A percentile compares a stretch with the other conserved stretches of the same genome.
Conservation (phyloP, 1,284 basidiomycete species). For the Ustilago bromivora region DNA sequence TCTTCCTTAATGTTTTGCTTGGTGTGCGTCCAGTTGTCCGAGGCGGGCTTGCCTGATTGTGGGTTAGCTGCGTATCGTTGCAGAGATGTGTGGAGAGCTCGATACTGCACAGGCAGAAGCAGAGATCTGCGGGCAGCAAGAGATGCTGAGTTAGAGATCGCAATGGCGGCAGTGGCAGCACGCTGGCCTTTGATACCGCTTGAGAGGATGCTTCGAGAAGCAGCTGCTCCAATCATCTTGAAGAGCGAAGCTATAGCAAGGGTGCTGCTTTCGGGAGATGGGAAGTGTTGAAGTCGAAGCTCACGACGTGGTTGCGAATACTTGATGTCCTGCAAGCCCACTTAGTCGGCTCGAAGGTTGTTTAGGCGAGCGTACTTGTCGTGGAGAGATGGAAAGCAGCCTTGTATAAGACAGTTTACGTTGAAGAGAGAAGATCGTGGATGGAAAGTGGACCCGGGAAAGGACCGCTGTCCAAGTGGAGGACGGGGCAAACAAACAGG, state of each 20-base stretch:
- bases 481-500: not conserved
- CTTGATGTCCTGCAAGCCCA: constrained; percentile 6
- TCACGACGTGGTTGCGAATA: not conserved
- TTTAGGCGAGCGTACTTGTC: not conserved
- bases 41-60: constrained; percentile 66
- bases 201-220: constrained; percentile 29
- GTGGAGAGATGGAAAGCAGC: not conserved
- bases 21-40: constrained; percentile 61
- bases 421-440: constrained; percentile 2
- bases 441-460: constrained; percentile 7
- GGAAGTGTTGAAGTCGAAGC: not conserved
- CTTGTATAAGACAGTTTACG: not conserved
- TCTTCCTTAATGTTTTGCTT: constrained; percentile 67
- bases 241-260: not conserved
- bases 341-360: constrained; percentile 24
- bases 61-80: constrained; percentile 57
- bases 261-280: too few relatives aligned
- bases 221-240: constrained; percentile 41
- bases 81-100: constrained; percentile 39
- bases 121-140: constrained; percentile 21
- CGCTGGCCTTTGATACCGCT: constrained; percentile 22
- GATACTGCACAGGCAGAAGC: constrained; percentile 28
- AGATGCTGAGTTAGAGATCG: constrained; percentile 4
- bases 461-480: constrained; percentile 10
- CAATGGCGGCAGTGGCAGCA: constrained; percentile 7